Evolutionary conservation across 768 basidiomycete species (phyloP).

Genomic region (Crepidotus variabilis): DNA sequence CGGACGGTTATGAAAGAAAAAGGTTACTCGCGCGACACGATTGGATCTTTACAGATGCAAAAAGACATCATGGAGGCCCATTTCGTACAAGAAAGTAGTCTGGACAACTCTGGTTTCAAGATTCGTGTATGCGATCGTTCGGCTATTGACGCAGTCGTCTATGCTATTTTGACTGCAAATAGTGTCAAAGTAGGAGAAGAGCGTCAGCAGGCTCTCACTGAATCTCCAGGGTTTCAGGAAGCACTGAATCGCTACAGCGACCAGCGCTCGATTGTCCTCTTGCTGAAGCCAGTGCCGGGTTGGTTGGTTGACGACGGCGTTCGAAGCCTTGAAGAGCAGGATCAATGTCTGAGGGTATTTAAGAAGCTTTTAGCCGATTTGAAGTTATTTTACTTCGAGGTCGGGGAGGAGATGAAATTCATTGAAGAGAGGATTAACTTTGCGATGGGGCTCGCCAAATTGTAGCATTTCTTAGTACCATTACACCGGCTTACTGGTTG

Average conservation of each 20-base stretch:
- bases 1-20: conserved; percentile 48
- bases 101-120: conserved; percentile 10
- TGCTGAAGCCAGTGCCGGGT: conserved; percentile 51
- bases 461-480: too few species aligned
- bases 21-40: conserved; percentile 51
- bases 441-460: background rate
- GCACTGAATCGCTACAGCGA: conserved; percentile 38
- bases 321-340: conserved; percentile 48
- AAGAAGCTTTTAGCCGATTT: conserved; percentile 35
- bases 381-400: conserved; percentile 38
- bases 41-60: conserved; percentile 57
- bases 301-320: conserved; percentile 67
- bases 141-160: conserved; percentile 59
- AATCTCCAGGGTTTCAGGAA: conserved; percentile 34
- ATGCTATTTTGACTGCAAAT: conserved; percentile 46
- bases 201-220: conserved; percentile 31
- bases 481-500: too few species aligned
- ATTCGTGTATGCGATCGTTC: conserved; percentile 60
- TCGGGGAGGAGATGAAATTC: conserved; percentile 41
- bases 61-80: conserved; percentile 58
- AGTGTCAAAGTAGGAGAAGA: conserved; percentile 31
- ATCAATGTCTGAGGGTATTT: conserved; percentile 34
- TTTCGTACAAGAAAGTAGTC: conserved; percentile 37
- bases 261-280: conserved; percentile 40
- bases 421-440: conserved; percentile 32